Evolutionary conservation across 345 rosid genomes (phyloP).

Genomic region (Viola odorata): DNA sequence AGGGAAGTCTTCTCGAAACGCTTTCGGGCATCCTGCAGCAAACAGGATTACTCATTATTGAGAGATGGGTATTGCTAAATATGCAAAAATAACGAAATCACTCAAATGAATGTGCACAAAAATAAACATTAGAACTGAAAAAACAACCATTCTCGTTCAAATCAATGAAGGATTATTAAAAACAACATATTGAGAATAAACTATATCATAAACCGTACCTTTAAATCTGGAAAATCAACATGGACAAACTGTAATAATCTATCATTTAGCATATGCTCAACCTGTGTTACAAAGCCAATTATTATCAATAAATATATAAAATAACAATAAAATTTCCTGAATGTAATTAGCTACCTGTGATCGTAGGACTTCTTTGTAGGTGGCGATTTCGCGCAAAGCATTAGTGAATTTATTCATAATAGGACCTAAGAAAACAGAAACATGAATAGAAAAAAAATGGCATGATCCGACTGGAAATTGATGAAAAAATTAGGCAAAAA

Average conservation of each 20-base stretch:
- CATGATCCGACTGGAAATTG: background rate
- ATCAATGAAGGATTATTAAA: no score
- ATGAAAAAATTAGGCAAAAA: background rate
- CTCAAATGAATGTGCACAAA: no score
- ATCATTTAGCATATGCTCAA: slow-evolving; percentile 59
- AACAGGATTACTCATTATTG: slow-evolving; percentile 1
- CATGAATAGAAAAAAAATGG: background rate
- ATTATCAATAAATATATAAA: background rate
- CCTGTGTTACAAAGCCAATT: slow-evolving; percentile 32
- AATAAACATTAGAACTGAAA: no score
- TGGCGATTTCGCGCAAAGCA: slow-evolving; percentile 66
- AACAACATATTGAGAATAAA: no score
- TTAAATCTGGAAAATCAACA: slow-evolving; percentile 54
- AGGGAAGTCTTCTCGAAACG: slow-evolving; percentile 72
- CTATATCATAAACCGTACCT: slow-evolving; percentile 32
- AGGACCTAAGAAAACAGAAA: slow-evolving; percentile 38
- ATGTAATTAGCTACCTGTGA: slow-evolving; percentile 44
- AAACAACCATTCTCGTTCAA: no score
- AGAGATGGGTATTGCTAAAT: slow-evolving; percentile 2
- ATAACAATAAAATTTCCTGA: background rate
- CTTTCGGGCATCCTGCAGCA: slow-evolving; percentile 65
- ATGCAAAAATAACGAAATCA: slow-evolving; percentile 1
- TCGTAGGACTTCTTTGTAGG: slow-evolving; percentile 74
- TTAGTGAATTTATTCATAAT: slow-evolving; percentile 65
- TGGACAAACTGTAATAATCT: slow-evolving; percentile 46